These are phyloP conservation scores for Aureoboletus auriporus DNA, from an alignment of 768 basidiomycete genomes.

Conservation along the genomic window DNA sequence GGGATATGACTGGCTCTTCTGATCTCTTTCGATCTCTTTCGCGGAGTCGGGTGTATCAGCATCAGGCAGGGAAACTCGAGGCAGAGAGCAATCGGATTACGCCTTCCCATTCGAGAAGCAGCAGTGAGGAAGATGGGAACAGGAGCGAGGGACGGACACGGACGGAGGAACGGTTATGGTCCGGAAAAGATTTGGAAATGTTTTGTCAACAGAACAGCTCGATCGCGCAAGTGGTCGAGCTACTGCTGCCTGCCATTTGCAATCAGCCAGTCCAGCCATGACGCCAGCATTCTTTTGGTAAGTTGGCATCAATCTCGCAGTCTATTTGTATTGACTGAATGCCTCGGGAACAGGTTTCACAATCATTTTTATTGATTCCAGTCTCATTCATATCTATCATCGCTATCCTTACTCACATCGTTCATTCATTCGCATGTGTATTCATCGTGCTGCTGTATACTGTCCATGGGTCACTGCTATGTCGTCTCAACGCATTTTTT, in stretches of 20 bases:
- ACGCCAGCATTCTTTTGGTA: constrained; percentile 13
- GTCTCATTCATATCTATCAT: constrained; percentile 26
- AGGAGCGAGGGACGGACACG: constrained; percentile 31
- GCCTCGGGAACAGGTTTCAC: constrained; percentile 2
- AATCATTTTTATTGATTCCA: constrained; percentile 20
- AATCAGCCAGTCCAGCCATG: constrained; percentile 33
- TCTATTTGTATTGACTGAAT: constrained; percentile 8
- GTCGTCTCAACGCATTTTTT: constrained; percentile 14
- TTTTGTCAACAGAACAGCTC: constrained; percentile 89
- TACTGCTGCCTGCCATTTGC: constrained; percentile 49
- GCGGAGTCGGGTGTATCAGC: constrained; percentile 64
- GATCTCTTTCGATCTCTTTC: constrained; percentile 63
- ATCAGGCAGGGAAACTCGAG: constrained; percentile 63
- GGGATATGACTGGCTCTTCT: constrained; percentile 20
- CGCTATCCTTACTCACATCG: constrained; percentile 20
- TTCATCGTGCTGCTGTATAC: constrained; percentile 26
- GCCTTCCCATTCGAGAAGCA: constrained; percentile 23
- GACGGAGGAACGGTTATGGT: constrained; percentile 57
- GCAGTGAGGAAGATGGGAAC: constrained; percentile 30
- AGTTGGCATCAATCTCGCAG: constrained; percentile 9
- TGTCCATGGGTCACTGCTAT: constrained; percentile 20
- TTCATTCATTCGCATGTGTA: constrained; percentile 8
- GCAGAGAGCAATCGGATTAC: constrained; percentile 37
- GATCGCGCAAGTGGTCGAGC: constrained; percentile 69
- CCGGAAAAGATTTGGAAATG: constrained; percentile 77